Conservation (phyloP, 129 eudicot genomes). For the Escallonia herrerae region DNA sequence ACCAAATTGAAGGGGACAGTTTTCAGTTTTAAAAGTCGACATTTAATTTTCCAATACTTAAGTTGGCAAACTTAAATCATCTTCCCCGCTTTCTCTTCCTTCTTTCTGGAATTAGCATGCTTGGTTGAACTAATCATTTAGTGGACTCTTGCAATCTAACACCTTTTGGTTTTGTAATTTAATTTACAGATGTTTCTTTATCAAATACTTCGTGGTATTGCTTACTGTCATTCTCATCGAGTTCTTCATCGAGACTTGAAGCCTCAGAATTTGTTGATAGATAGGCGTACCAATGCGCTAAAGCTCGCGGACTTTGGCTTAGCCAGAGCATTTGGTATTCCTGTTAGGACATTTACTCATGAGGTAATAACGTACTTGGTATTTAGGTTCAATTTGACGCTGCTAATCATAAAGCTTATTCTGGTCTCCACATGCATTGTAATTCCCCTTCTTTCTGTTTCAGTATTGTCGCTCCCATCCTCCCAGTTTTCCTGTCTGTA, state of each 20-base stretch:
- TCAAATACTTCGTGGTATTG: slow-evolving; percentile 92
- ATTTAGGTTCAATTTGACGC: too few species aligned
- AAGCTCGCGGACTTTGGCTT: slow-evolving; percentile 97
- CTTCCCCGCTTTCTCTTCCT: background rate
- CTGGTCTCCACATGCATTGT: too few species aligned
- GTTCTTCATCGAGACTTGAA: slow-evolving; percentile 94
- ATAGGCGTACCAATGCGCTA: slow-evolving; percentile 78
- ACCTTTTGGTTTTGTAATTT: background rate
- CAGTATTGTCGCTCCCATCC: background rate
- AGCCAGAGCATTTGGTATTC: slow-evolving; percentile 96
- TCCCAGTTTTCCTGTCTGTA: background rate
- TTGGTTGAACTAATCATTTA: too few species aligned
- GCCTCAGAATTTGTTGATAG: slow-evolving; percentile 95
- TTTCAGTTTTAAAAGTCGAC: too few species aligned
- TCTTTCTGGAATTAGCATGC: background rate
- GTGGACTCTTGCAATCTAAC: slow-evolving; percentile 2
- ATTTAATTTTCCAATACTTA: too few species aligned
- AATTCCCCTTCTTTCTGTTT: background rate
- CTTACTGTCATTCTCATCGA: slow-evolving; percentile 95
- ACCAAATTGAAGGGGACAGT: too few species aligned
- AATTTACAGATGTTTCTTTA: slow-evolving; percentile 69
- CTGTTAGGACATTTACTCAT: slow-evolving; percentile 91
- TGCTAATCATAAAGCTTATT: too few species aligned
- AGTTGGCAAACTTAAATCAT: background rate
- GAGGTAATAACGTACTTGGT: slow-evolving; percentile 47